Conservation (phyloP, 83 land plant genomes). For the Diphasiastrum complanatum region DNA sequence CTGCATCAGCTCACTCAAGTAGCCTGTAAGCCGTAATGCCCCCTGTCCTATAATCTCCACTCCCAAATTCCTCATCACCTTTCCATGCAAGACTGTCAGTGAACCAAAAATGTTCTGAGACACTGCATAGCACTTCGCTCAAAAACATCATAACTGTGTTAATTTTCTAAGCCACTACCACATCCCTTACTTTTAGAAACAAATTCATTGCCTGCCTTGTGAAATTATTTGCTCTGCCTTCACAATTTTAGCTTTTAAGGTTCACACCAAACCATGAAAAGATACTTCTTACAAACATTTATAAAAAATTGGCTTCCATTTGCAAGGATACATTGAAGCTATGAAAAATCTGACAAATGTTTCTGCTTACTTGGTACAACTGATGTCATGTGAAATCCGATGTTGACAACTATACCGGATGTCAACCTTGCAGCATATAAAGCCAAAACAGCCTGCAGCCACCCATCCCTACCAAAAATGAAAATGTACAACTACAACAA, state of each 20-base stretch:
- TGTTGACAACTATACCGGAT: conserved; percentile 88
- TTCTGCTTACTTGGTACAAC: conserved; percentile 72
- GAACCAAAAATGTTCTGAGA: no score
- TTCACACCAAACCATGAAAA: no score
- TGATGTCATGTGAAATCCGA: conserved; percentile 75
- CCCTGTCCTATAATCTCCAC: conserved; percentile 79
- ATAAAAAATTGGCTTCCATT: neutral
- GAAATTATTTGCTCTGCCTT: no score
- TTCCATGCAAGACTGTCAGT: conserved; percentile 62
- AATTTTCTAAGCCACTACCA: no score
- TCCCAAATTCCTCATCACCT: conserved; percentile 72
- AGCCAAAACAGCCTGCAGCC: conserved; percentile 69
- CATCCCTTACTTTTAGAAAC: no score
- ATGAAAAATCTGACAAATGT: neutral
- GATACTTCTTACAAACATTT: neutral
- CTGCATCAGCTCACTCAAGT: conserved; percentile 68
- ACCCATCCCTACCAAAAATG: no score
- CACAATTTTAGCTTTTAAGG: no score
- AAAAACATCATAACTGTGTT: no score
- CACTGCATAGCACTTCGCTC: no score
- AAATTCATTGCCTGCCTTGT: no score
- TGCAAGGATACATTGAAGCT: neutral
- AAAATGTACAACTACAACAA: no score
- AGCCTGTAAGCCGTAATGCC: conserved; percentile 63
- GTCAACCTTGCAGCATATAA: conserved; percentile 65